These are phyloP conservation scores for Apiotrichum gamsii DNA, from an alignment of 1,284 basidiomycete genomes.

Conservation along the genomic window DNA sequence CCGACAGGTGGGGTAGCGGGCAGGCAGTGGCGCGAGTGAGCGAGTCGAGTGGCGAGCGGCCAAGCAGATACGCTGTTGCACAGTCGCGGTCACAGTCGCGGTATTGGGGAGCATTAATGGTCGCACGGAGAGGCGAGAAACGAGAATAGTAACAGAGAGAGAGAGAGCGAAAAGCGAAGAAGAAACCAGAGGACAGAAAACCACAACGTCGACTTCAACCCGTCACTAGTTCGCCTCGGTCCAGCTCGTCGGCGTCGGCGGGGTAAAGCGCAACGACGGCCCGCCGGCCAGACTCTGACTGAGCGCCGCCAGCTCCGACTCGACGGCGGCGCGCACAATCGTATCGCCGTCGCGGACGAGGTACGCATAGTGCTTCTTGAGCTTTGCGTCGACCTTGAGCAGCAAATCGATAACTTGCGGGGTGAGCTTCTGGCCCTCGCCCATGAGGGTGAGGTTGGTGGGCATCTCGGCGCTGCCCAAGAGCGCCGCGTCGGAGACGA, in stretches of 20 bases:
- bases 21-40: too few species aligned
- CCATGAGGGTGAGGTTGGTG: slow-evolving; percentile 29
- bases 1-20: too few species aligned
- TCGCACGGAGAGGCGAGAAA: too few species aligned
- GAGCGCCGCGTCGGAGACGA: slow-evolving; percentile 30
- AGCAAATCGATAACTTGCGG: slow-evolving; percentile 45
- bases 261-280: slow-evolving; percentile 1
- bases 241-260: neutral
- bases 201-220: neutral
- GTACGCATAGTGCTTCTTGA: slow-evolving; percentile 47
- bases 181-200: too few species aligned
- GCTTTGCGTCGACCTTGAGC: slow-evolving; percentile 45
- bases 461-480: slow-evolving; percentile 33
- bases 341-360: slow-evolving; percentile 47
- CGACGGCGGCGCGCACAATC: slow-evolving; percentile 43
- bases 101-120: too few species aligned
- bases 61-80: too few species aligned
- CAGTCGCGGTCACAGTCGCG: too few species aligned
- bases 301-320: slow-evolving; percentile 33
- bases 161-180: too few species aligned
- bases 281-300: slow-evolving; percentile 3
- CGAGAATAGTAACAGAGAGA: too few species aligned
- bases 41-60: too few species aligned
- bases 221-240: neutral
- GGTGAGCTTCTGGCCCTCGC: slow-evolving; percentile 44